Evolutionary conservation across 2,329 filamentous ascomycete genomes (phyloP).

Genomic region (Pseudopithomyces chartarum): DNA sequence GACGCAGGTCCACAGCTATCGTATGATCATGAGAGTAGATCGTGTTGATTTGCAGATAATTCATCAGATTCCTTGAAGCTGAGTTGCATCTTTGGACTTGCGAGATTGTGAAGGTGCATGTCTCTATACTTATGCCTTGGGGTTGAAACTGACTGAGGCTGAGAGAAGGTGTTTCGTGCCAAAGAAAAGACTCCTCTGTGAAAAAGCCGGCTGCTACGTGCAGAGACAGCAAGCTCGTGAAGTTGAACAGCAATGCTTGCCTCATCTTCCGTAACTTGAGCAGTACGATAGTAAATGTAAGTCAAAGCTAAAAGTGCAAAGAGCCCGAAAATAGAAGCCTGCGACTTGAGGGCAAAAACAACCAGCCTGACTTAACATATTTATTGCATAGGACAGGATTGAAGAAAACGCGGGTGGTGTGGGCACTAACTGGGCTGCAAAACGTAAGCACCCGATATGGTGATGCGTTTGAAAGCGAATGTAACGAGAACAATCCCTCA

Average conservation of each 20-base stretch:
- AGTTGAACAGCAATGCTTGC: constrained; percentile 4
- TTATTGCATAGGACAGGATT: neutral
- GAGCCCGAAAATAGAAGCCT: constrained; percentile 2
- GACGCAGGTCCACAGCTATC: neutral
- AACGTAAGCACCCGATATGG: neutral
- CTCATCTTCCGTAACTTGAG: constrained; percentile 5
- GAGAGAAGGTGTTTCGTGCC: neutral
- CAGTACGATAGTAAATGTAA: constrained; percentile 8
- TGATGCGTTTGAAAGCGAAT: neutral
- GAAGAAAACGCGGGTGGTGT: no score
- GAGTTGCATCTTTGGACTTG: constrained; percentile 7
- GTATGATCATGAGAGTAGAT: neutral
- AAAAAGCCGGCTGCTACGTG: constrained; percentile 5
- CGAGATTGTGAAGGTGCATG: constrained; percentile 10
- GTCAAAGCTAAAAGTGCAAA: constrained; percentile 7
- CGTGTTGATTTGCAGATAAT: constrained; percentile 11
- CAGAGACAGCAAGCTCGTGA: constrained; percentile 1
- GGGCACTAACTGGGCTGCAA: no score
- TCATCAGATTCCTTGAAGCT: neutral
- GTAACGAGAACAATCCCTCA: neutral
- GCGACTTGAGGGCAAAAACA: neutral
- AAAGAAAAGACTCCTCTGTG: neutral
- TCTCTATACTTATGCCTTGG: neutral
- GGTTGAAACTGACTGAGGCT: neutral
- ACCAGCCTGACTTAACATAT: neutral